A percentile compares a stretch with the other conserved stretches of the same genome.
Evolutionary conservation across 345 rosid species (phyloP).

Genomic region (Durio zibethinus): DNA sequence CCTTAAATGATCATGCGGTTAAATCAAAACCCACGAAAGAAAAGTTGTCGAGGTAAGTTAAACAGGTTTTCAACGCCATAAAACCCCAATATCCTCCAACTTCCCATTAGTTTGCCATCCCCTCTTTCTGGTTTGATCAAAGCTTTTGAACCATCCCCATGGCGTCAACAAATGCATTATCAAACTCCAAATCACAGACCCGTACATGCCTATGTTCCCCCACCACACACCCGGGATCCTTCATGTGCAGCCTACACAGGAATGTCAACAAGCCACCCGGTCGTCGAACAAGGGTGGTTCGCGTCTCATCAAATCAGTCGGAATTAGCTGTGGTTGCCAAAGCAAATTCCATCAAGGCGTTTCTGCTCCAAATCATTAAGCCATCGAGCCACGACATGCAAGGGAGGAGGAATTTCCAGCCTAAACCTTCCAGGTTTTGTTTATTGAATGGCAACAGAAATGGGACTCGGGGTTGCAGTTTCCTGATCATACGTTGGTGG

Average conservation of each 20-base stretch:
- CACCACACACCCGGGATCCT: slow-evolving; percentile 50
- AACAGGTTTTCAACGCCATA: not conserved
- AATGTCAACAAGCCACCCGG: not conserved
- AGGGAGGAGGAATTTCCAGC: slow-evolving; percentile 36
- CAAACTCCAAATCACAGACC: not conserved
- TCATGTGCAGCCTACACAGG: slow-evolving; percentile 47
- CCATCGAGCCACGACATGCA: slow-evolving; percentile 28
- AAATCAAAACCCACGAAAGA: not conserved
- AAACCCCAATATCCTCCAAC: not conserved
- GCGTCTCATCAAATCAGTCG: slow-evolving; percentile 4
- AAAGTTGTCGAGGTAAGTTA: not conserved
- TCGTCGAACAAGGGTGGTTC: not conserved
- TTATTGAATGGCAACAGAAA: slow-evolving; percentile 20
- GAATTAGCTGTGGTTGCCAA: slow-evolving; percentile 18
- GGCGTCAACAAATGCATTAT: slow-evolving; percentile 24
- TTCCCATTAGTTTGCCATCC: slow-evolving; percentile 7
- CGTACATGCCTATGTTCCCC: slow-evolving; percentile 46
- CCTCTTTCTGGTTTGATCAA: too few relatives aligned
- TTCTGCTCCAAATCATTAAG: slow-evolving; percentile 35
- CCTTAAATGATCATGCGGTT: not conserved
- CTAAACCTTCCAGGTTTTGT: slow-evolving; percentile 37
- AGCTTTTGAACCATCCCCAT: slow-evolving; percentile 13
- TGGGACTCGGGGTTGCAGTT: slow-evolving; percentile 22
- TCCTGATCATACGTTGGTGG: slow-evolving; percentile 12
- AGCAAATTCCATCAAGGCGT: slow-evolving; percentile 22